Percentiles rank a stretch among this genome's conserved stretches.
phyloP scores from a whole-genome alignment of 371 early-diverging fungal genomes.

The Mucor velutinosus region DNA sequence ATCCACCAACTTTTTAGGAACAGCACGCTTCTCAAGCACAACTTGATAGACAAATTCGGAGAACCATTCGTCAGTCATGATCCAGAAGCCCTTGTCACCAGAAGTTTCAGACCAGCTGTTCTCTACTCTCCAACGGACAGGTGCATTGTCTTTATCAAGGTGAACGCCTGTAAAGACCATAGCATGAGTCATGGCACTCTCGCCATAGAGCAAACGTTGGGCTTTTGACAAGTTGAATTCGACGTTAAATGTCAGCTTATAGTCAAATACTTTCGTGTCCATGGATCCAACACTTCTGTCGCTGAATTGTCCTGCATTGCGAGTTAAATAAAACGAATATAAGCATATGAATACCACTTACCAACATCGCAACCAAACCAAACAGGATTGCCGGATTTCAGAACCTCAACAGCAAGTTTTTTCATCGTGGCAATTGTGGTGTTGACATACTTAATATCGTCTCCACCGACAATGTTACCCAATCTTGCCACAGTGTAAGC shows the following conservation, averaged over 20 bases:
- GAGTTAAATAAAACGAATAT: background rate
- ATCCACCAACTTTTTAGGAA: conserved; percentile 60
- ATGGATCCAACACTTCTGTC: conserved; percentile 57
- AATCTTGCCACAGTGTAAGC: conserved; percentile 79
- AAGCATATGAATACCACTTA: conserved; percentile 32
- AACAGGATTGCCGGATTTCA: conserved; percentile 69
- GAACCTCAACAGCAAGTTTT: conserved; percentile 58
- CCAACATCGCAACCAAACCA: conserved; percentile 90
- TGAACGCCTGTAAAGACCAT: conserved; percentile 88
- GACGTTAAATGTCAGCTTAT: conserved; percentile 69
- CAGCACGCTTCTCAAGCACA: conserved; percentile 68
- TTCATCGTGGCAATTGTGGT: conserved; percentile 61
- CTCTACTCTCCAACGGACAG: conserved; percentile 81
- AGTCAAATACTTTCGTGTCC: conserved; percentile 71
- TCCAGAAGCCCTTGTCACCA: conserved; percentile 78
- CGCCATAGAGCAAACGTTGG: conserved; percentile 73
- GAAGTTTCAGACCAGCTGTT: conserved; percentile 70
- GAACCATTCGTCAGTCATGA: conserved; percentile 85
- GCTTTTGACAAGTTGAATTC: conserved; percentile 68
- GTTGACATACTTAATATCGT: conserved; percentile 71
- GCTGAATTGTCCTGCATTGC: conserved; percentile 38
- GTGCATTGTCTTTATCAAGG: conserved; percentile 58
- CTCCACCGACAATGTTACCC: conserved; percentile 76
- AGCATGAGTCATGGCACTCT: conserved; percentile 82
- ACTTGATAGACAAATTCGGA: conserved; percentile 80